A percentile compares a stretch with the other conserved stretches of the same genome.
phyloP scores from a whole-genome alignment of 2,329 filamentous ascomycete genomes.

The Bisporella sp. region DNA sequence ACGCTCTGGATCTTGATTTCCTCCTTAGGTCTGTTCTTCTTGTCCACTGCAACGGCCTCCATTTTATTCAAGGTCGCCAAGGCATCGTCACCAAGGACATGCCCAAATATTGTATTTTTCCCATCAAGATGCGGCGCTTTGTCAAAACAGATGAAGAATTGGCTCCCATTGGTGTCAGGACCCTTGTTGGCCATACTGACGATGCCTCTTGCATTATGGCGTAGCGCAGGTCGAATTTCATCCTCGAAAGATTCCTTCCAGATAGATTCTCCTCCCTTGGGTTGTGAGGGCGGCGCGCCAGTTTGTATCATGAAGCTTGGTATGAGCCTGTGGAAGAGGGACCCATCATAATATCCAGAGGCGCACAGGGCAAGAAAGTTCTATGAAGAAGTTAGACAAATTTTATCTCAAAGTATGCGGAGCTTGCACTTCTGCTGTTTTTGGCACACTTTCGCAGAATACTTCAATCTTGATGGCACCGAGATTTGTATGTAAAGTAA shows the following conservation, averaged over 20 bases:
- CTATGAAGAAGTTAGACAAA: slow-evolving; percentile 33
- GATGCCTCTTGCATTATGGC: slow-evolving; percentile 62
- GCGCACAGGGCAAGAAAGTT: slow-evolving; percentile 87
- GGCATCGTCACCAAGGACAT: slow-evolving; percentile 59
- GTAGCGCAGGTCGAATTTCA: slow-evolving; percentile 66
- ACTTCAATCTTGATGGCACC: slow-evolving; percentile 93
- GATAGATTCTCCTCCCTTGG: slow-evolving; percentile 66
- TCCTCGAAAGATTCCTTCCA: slow-evolving; percentile 71
- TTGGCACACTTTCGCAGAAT: slow-evolving; percentile 91
- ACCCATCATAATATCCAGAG: slow-evolving; percentile 67
- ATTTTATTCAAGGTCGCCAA: slow-evolving; percentile 61
- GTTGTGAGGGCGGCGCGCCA: slow-evolving; percentile 55
- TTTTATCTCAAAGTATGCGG: neutral
- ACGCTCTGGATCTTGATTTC: slow-evolving; percentile 59
- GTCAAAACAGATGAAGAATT: slow-evolving; percentile 77
- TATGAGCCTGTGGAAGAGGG: slow-evolving; percentile 74
- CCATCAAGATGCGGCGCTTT: slow-evolving; percentile 76
- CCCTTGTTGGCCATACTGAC: slow-evolving; percentile 77
- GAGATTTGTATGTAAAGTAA: slow-evolving; percentile 76
- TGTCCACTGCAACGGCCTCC: slow-evolving; percentile 67
- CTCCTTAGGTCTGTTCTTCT: slow-evolving; percentile 68
- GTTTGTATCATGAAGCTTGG: slow-evolving; percentile 76
- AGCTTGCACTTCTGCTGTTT: slow-evolving; percentile 67
- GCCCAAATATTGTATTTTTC: slow-evolving; percentile 78
- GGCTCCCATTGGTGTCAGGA: slow-evolving; percentile 64